Base-by-base conservation (phyloP, 1,284 basidiomycete genomes). In the Sporisorium scitamineum region DNA sequence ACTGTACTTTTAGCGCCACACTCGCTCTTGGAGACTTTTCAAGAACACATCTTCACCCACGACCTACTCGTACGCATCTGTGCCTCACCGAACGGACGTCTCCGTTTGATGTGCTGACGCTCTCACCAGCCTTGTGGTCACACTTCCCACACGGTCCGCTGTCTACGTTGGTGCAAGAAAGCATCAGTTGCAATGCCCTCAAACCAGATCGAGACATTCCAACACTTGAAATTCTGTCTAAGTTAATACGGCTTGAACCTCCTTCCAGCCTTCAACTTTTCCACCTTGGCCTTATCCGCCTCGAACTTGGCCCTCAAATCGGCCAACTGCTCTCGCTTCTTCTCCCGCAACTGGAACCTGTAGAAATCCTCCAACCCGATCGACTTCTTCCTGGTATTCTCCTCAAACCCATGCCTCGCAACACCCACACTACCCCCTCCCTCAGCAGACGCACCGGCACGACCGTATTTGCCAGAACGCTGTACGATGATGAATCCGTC, bases 401-500 rank as follows among this genome's bases (percentile, higher is more conserved):
- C 63, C 5, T 55, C 29, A 45, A 75, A 61, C 0, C 53, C 60
- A 34, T 56, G 55, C 52, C 54, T 64, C 20, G 69, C 74, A 2
- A 76, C 41, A 8, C 65, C 68, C 8, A 80, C 80, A 14, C 62
- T 67, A 14, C 56, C 57, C 16, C 64, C 64, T 0, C 41, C 54
- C 0, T 64, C 72, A n/a, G 61, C 67, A 11, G 51, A 37, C 6
- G 62, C 75, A 3, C 68, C 79, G 2, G 76, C 70, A 9, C 80
- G 73, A 1, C 83, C 84, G 64, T 82, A 84, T 42, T 79, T 79
- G 52, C 74, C 76, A 8, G 54, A 29, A 18, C 75, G 61, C 50
- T 83, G 81, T 37, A 85, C 84, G 52, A 85, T 85, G 54, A 73
- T 81, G 63, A 85, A 85, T 14, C 84, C 84, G 54, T 85, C 84